Evolutionary conservation across 73 alveolate genomes (phyloP).

Genomic region (Durusdinium trenchii): DNA sequence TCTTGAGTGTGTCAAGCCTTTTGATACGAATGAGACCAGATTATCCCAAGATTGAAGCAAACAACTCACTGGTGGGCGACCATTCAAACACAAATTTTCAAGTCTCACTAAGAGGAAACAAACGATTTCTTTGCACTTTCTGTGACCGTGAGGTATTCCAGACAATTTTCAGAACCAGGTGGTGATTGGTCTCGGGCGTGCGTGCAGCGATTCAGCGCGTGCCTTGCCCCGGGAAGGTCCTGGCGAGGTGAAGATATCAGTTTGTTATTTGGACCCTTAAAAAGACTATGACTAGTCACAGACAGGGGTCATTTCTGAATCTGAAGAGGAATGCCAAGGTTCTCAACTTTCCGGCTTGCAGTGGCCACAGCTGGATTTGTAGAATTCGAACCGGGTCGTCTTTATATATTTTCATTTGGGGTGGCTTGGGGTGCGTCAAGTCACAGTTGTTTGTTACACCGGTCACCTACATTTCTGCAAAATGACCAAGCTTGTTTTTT

Average conservation of each 20-base stretch:
- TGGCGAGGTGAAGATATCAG: neutral
- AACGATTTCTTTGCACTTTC: neutral
- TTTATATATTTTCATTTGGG: too few species aligned
- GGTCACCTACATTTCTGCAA: neutral
- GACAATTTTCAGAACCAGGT: constrained; percentile 16
- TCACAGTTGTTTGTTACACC: neutral
- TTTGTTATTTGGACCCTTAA: neutral
- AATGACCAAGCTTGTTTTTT: neutral
- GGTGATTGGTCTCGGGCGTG: constrained; percentile 30
- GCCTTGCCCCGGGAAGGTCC: neutral
- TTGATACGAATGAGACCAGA: neutral
- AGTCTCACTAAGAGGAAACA: neutral
- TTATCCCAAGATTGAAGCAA: neutral
- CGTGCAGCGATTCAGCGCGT: neutral
- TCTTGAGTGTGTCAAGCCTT: neutral
- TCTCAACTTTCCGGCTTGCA: neutral
- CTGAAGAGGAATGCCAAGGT: neutral
- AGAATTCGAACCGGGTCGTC: neutral
- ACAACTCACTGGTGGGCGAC: neutral
- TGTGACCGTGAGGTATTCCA: neutral
- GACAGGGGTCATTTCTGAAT: neutral
- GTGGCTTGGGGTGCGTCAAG: too few species aligned
- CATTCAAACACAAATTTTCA: neutral
- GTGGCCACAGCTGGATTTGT: neutral
- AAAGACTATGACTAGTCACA: neutral